Conservation (phyloP, 176 grass and related monocot genomes). For the Eragrostis curvula region DNA sequence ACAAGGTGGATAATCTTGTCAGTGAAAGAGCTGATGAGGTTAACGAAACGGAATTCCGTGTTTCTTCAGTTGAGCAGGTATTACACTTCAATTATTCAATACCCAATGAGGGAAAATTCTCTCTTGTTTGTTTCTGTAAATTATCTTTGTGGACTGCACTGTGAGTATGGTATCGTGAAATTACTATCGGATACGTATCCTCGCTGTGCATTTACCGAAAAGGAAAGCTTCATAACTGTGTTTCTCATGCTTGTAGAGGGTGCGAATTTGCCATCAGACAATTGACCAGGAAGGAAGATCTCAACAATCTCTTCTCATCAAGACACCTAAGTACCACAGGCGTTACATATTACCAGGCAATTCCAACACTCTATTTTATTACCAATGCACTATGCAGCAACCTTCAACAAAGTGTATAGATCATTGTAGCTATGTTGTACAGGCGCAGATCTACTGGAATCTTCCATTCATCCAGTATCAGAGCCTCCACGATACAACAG, state of each 20-base stretch:
- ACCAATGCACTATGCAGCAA: background rate
- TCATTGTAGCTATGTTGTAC: slow-evolving; percentile 22
- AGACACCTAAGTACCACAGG: slow-evolving; percentile 78
- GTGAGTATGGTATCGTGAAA: background rate
- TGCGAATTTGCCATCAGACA: slow-evolving; percentile 70
- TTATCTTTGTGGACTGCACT: background rate
- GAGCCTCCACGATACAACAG: slow-evolving; percentile 49
- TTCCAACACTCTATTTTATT: background rate
- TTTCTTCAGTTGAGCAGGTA: slow-evolving; percentile 96
- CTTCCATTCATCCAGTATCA: slow-evolving; percentile 55
- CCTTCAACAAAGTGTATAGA: background rate
- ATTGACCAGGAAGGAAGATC: slow-evolving; percentile 75
- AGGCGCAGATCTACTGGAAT: slow-evolving; percentile 66
- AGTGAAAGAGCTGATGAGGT: slow-evolving; percentile 77
- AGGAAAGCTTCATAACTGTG: background rate
- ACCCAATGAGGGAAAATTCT: background rate
- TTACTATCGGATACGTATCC: background rate
- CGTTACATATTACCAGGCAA: slow-evolving; percentile 89
- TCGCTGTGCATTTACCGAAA: background rate
- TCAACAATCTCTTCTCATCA: slow-evolving; percentile 87
- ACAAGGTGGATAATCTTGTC: slow-evolving; percentile 89
- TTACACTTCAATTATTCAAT: background rate
- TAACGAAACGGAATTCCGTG: slow-evolving; percentile 68
- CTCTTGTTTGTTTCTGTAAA: slow-evolving; percentile 4
- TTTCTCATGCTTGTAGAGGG: slow-evolving; percentile 62